These are phyloP conservation scores for Russula abietina DNA, from an alignment of 768 basidiomycete species.

Conservation along the genomic window DNA sequence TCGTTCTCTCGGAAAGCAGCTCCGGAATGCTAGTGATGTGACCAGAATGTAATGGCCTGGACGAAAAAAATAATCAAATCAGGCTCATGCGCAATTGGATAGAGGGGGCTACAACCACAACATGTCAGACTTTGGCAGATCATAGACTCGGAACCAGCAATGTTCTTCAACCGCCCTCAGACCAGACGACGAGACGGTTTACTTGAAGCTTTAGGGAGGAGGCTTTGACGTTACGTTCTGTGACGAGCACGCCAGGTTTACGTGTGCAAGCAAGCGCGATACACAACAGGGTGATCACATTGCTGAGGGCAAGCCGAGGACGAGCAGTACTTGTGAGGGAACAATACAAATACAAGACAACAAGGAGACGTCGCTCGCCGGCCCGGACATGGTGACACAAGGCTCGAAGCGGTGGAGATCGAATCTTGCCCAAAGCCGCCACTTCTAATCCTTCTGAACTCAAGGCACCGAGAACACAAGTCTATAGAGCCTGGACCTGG, in stretches of 20 bases:
- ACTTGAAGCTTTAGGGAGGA: background rate
- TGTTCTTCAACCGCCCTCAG: slow-evolving; percentile 48
- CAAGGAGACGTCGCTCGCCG: too few relatives aligned
- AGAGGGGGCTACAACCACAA: slow-evolving; percentile 58
- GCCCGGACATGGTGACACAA: too few relatives aligned
- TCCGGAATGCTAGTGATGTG: slow-evolving; percentile 38
- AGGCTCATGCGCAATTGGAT: slow-evolving; percentile 55
- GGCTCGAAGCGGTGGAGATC: too few relatives aligned
- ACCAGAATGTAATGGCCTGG: slow-evolving; percentile 52
- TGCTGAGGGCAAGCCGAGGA: slow-evolving; percentile 47
- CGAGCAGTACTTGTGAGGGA: too few relatives aligned
- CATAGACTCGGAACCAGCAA: too few relatives aligned
- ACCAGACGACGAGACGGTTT: slow-evolving; percentile 46
- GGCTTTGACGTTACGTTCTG: background rate
- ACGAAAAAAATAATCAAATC: slow-evolving; percentile 56
- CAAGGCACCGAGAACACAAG: too few relatives aligned
- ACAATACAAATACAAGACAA: too few relatives aligned
- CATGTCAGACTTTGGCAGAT: too few relatives aligned
- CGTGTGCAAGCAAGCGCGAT: slow-evolving; percentile 36
- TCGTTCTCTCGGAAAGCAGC: slow-evolving; percentile 39
- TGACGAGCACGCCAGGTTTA: background rate
- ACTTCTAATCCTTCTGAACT: too few relatives aligned
- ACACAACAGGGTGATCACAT: slow-evolving; percentile 72
- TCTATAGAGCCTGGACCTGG: too few relatives aligned
- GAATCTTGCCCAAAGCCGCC: too few relatives aligned